Base-by-base conservation (phyloP, 352 stramenopile genomes). In the Blastocystis hominis region DNA sequence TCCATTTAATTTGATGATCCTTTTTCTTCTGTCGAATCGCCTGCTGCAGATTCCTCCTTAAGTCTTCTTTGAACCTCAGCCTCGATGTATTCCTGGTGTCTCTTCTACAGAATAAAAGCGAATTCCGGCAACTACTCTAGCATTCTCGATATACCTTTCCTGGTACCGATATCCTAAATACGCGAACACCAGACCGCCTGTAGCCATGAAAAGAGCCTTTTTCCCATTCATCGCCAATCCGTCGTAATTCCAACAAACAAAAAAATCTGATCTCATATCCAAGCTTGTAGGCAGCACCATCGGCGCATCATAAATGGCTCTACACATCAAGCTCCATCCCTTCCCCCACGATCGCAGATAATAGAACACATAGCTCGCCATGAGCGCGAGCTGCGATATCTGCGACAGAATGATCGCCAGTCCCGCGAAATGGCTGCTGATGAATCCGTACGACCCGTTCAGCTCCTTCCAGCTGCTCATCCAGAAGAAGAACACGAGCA, bases 401-500 rank as follows among this genome's bases (percentile, higher is more conserved):
- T 98, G 93, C 20, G 94, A 95, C 70, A 98, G 94, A 66, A 86
- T 76, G 54, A 86, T 76, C 20, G 53, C 44, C 3, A 76, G 24
- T 44, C 76, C 76, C 5, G 76, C 76, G 36, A 86, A 86, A 40
- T 86, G 76, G 4, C 34, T 54, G 63, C 59, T 76, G 59, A 86
- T 76, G 59, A 72, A 86, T 1, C 63, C 63, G 36, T 72, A 72
- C 4, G 50, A 70, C 88, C 96, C 95, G 42, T 94, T 93, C 7
- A 98, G 92, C 91, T 98, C 96, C 88, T 97, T 94, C 92, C 98
- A 98, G 88, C 94, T 98, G 89, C 95, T 97, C 88, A 98, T 94
- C 96, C 96, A 98, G 90, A 98, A 98, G 75, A 97, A 93, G 78
- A 98, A 93, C 90, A 98, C 95, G 90, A 98, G 91, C 76, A 98